A percentile compares a stretch with the other conserved stretches of the same genome.
Conservation (phyloP, 345 rosid species). For the Nephelium lappaceum region DNA sequence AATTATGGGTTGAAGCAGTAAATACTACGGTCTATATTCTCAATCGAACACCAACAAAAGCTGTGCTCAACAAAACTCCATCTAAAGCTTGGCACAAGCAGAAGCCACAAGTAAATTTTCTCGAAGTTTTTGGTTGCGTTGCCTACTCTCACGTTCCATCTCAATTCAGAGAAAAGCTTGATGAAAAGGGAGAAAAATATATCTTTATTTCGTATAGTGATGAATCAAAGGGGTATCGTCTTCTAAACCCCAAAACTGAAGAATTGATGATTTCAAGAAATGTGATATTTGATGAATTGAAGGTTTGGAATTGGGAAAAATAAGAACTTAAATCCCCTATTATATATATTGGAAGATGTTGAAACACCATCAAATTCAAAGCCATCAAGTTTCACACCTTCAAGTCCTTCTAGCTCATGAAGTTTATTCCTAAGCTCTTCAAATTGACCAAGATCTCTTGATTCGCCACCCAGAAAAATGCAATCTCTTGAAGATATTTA, state of each 20-base stretch:
- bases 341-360: neutral
- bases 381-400: neutral
- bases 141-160: neutral
- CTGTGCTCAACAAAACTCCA: neutral
- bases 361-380: too few relatives aligned
- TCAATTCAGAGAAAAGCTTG: slow-evolving; percentile 2
- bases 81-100: neutral
- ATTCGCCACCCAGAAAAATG: neutral
- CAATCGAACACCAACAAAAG: slow-evolving; percentile 3
- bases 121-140: slow-evolving; percentile 1
- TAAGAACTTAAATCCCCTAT: neutral
- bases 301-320: neutral
- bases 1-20: neutral
- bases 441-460: neutral
- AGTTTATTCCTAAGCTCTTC: neutral
- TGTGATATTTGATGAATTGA: neutral
- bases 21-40: neutral
- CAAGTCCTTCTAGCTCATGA: neutral
- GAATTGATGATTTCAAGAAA: neutral
- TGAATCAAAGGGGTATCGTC: neutral
- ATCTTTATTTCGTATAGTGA: slow-evolving; percentile 15
- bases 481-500: neutral
- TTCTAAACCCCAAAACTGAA: neutral
- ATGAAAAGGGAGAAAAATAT: slow-evolving; percentile 7
- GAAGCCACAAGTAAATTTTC: neutral